A percentile compares a stretch with the other conserved stretches of the same genome.
Evolutionary conservation across 2,329 filamentous ascomycete species (phyloP).

Genomic region (Ophiosphaerella korrae): DNA sequence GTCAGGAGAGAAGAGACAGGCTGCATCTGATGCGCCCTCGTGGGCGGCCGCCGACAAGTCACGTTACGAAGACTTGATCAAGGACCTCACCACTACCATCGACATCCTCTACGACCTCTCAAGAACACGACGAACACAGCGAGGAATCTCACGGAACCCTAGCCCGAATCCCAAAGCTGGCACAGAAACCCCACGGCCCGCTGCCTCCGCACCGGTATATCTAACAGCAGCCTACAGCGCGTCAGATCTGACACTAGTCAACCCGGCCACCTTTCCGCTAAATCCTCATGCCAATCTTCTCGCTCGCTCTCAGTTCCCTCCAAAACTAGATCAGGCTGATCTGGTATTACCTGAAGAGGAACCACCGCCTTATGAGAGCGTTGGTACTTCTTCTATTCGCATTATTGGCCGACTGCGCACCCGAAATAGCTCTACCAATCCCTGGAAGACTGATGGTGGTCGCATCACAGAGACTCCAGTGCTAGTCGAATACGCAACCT

Average conservation of each 20-base stretch:
- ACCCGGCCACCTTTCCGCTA: conserved; percentile 43
- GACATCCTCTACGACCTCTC: conserved; percentile 81
- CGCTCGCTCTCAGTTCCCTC: conserved; percentile 43
- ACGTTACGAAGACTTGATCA: conserved; percentile 76
- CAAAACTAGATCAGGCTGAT: conserved; percentile 51
- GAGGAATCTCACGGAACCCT: conserved; percentile 17
- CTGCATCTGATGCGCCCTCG: conserved; percentile 39
- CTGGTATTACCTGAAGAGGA: conserved; percentile 53
- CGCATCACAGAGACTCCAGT: conserved; percentile 57
- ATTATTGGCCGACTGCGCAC: conserved; percentile 52
- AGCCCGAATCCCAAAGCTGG: conserved; percentile 26
- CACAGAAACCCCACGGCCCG: conserved; percentile 20
- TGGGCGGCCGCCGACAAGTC: conserved; percentile 68
- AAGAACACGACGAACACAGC: conserved; percentile 61
- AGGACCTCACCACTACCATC: conserved; percentile 76
- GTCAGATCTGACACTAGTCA: conserved; percentile 52
- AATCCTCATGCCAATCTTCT: conserved; percentile 19
- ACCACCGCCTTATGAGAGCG: conserved; percentile 55
- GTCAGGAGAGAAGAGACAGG: conserved; percentile 44
- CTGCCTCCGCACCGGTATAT: conserved; percentile 30
- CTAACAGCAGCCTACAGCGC: conserved; percentile 45
- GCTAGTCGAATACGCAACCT: conserved; percentile 71
- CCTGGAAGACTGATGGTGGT: conserved; percentile 46
- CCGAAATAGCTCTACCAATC: conserved; percentile 42
- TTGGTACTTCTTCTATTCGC: conserved; percentile 52